Evolutionary conservation across 1,284 basidiomycete species (phyloP).

Genomic region (Takashimella tepidaria): DNA sequence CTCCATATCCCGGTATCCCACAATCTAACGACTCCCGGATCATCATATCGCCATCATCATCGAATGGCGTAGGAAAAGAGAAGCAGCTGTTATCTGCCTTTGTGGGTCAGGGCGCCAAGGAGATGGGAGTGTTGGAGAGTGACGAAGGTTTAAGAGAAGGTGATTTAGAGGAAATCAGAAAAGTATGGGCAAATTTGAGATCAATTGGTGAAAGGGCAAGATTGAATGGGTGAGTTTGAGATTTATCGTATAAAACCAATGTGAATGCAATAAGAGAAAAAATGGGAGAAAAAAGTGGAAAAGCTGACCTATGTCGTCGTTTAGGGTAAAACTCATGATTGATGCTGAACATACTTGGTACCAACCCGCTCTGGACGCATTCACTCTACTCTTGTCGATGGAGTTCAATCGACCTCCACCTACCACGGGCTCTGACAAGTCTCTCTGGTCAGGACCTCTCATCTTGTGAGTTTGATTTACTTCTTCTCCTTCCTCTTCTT

Average conservation of each 20-base stretch:
- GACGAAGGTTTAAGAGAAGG: constrained; percentile 40
- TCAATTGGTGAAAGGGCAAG: constrained; percentile 59
- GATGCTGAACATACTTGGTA: constrained; percentile 80
- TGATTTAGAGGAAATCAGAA: constrained; percentile 59
- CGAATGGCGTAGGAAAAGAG: background rate
- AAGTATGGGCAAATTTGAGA: constrained; percentile 58
- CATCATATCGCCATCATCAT: constrained; percentile 26
- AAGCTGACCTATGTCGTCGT: constrained; percentile 7
- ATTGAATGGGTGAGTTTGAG: constrained; percentile 41
- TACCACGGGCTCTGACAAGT: constrained; percentile 17
- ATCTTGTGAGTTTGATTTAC: constrained; percentile 33
- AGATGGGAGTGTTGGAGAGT: constrained; percentile 28
- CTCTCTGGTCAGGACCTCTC: constrained; percentile 22
- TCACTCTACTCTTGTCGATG: constrained; percentile 66
- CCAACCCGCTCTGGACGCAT: constrained; percentile 74
- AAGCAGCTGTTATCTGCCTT: constrained; percentile 1
- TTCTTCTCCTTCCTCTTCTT: background rate
- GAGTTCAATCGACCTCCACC: constrained; percentile 59
- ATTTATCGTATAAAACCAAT: background rate
- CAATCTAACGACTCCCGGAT: constrained; percentile 29
- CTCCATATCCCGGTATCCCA: constrained; percentile 64
- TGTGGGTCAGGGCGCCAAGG: constrained; percentile 17
- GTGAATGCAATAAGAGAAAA: background rate
- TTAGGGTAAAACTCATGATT: constrained; percentile 55
- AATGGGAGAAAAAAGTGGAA: background rate